Conservation (phyloP, 1,284 basidiomycete species). For the Trametes sp. region DNA sequence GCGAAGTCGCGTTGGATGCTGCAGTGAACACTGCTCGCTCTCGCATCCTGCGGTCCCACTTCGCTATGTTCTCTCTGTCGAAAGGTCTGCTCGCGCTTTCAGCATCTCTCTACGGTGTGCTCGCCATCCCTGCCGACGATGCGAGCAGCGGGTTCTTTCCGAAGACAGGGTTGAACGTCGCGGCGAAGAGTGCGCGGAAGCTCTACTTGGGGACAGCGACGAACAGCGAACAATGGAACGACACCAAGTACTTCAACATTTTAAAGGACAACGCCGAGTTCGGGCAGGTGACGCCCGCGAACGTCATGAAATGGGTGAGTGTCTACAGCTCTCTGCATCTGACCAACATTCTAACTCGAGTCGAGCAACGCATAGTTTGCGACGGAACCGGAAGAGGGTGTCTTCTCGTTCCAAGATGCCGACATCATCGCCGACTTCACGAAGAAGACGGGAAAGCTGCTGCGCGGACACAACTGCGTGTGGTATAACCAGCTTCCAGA, state of each 20-base stretch:
- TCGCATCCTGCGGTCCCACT: background rate
- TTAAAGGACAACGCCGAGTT: slow-evolving; percentile 55
- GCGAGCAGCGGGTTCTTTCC: background rate
- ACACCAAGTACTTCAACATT: slow-evolving; percentile 51
- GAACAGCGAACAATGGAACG: slow-evolving; percentile 60
- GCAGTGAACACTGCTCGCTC: background rate
- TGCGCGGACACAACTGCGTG: slow-evolving; percentile 56
- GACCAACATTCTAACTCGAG: no score
- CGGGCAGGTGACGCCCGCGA: slow-evolving; percentile 59
- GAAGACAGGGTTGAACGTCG: slow-evolving; percentile 41
- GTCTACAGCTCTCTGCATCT: background rate
- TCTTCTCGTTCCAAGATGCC: slow-evolving; percentile 54
- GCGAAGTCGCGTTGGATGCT: background rate
- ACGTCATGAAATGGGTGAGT: slow-evolving; percentile 65
- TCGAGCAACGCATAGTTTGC: slow-evolving; percentile 56
- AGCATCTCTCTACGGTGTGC: background rate
- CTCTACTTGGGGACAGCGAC: slow-evolving; percentile 70
- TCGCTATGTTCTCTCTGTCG: slow-evolving; percentile 1
- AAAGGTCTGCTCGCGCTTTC: background rate
- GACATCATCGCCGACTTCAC: slow-evolving; percentile 57
- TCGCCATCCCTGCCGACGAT: background rate
- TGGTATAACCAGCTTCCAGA: slow-evolving; percentile 63
- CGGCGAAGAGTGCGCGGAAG: slow-evolving; percentile 58
- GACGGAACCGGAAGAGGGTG: slow-evolving; percentile 57
- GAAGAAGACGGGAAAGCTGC: slow-evolving; percentile 49